Percentiles rank a stretch among this genome's conserved stretches.
phyloP scores from a whole-genome alignment of 352 stramenopile genomes.

The Phytopythium chamaehyphon region DNA sequence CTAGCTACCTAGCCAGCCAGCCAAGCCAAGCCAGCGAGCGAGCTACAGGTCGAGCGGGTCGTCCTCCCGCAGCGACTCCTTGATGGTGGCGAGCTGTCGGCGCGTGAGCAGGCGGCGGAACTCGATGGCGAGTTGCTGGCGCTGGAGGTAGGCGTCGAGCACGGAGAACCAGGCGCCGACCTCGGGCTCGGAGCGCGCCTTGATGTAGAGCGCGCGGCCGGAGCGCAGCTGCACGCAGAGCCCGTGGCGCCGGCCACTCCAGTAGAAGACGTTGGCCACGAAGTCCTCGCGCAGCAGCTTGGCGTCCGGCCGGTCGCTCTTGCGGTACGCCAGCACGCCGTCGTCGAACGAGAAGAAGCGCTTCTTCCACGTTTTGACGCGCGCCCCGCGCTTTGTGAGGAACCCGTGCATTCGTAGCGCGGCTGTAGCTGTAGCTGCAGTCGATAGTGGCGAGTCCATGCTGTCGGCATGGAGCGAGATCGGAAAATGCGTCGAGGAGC shows the following conservation, averaged over 20 bases:
- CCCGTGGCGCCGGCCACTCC: conserved; percentile 48
- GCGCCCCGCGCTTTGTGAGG: conserved; percentile 51
- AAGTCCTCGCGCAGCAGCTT: conserved; percentile 46
- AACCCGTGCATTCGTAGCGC: conserved; percentile 29
- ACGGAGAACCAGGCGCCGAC: conserved; percentile 48
- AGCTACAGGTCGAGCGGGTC: too few species aligned
- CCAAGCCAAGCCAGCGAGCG: too few species aligned
- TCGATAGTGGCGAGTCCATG: too few species aligned
- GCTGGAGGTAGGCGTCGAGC: conserved; percentile 38
- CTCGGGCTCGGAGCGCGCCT: conserved; percentile 44
- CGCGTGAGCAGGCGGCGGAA: conserved; percentile 44
- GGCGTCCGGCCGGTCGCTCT: conserved; percentile 34
- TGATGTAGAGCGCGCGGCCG: conserved; percentile 48
- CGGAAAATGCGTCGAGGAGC: too few species aligned
- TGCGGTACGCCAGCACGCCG: conserved; percentile 58
- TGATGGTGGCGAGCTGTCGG: conserved; percentile 42
- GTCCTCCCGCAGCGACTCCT: conserved; percentile 33
- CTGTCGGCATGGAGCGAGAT: too few species aligned
- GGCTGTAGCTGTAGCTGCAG: too few species aligned
- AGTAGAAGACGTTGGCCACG: conserved; percentile 63
- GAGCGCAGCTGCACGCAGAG: conserved; percentile 51
- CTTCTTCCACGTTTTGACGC: conserved; percentile 65
- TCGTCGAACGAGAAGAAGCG: conserved; percentile 67
- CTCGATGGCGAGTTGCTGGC: conserved; percentile 37
- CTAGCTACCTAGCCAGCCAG: too few species aligned